These are phyloP conservation scores for Pythium coloratum DNA, from an alignment of 352 stramenopile species.

Conservation along the genomic window DNA sequence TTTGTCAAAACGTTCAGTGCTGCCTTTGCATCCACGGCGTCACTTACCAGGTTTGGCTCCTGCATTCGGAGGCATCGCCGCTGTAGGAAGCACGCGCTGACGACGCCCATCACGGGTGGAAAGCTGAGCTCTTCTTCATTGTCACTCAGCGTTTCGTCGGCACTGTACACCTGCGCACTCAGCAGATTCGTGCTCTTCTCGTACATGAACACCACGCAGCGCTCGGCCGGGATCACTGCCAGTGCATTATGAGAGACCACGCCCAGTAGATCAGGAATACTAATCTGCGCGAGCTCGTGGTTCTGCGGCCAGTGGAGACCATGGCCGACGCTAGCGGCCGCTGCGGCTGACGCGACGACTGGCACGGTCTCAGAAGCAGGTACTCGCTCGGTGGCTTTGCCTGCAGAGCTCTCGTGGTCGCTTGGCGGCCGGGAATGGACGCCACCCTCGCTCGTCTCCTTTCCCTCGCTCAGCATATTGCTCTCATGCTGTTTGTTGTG, in stretches of 20 bases:
- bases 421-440: background rate
- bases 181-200: slow-evolving; percentile 52
- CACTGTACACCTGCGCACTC: slow-evolving; percentile 32
- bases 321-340: slow-evolving; percentile 3
- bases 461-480: background rate
- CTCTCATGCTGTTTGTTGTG: background rate
- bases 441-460: background rate
- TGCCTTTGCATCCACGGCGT: background rate
- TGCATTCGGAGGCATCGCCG: slow-evolving; percentile 61
- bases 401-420: background rate
- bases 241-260: slow-evolving; percentile 38
- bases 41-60: slow-evolving; percentile 41
- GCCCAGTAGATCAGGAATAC: slow-evolving; percentile 20
- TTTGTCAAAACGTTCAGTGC: background rate
- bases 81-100: slow-evolving; percentile 60
- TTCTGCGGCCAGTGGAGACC: slow-evolving; percentile 28
- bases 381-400: background rate
- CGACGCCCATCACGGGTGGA: slow-evolving; percentile 52
- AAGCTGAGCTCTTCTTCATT: slow-evolving; percentile 31
- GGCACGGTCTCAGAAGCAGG: background rate
- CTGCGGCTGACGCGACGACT: background rate
- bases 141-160: background rate
- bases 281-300: slow-evolving; percentile 36
- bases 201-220: slow-evolving; percentile 56
- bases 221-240: slow-evolving; percentile 42